Evolutionary conservation across 176 grass and related monocot species (phyloP), one percentile per base, ranked within the genome.

Genomic region (Avena insularis): DNA sequence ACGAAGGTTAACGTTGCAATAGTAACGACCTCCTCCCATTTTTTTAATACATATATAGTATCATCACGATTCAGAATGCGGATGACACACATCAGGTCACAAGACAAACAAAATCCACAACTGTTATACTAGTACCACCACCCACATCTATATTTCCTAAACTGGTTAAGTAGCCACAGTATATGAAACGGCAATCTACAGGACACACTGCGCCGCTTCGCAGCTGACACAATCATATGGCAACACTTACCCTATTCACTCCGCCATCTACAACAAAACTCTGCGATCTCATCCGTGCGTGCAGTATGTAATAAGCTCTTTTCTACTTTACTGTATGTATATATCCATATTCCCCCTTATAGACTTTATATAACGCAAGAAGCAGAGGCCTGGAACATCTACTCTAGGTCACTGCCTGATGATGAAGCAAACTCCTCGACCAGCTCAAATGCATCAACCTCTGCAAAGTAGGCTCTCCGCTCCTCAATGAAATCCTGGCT

Each of bases 321-420:
- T 23, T 61, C 8, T 31, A 16, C 15, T 33, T 66, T 66, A 5
- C 1, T 12, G 16, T 6, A 43, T 50, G 49, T 12, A 6, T 19
- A 45, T 71, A 71, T 20, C 36, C 68, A 9, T 43, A 43, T 43
- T 6, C 40, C 40, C 40, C 40, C 9, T 1, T 66, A 31, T n/a
- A 20, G 36, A 45, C 35, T n/a, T 40, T 4, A 71, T 45, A 71
- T 40, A 45, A 20, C 11, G 3, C 68, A 10, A 3, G 16, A 45
- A 45, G 16, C 36, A 71, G 2, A 4, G 36, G 43, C 45, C 19
- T 2, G 5, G 47, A 73, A 21, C 40, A 65, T 33, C 36, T 71
- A 71, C 36, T 71, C 68, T 71, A 40, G 16, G 9, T 76, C 73
- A 51, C 73, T 76, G 4, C 48, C 73, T 29, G 73, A 76, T 51